Percentiles rank a stretch among this genome's conserved stretches.
These are phyloP conservation scores for Anisogramma anomala DNA, from an alignment of 2,329 filamentous ascomycete species.

Conservation along the genomic window DNA sequence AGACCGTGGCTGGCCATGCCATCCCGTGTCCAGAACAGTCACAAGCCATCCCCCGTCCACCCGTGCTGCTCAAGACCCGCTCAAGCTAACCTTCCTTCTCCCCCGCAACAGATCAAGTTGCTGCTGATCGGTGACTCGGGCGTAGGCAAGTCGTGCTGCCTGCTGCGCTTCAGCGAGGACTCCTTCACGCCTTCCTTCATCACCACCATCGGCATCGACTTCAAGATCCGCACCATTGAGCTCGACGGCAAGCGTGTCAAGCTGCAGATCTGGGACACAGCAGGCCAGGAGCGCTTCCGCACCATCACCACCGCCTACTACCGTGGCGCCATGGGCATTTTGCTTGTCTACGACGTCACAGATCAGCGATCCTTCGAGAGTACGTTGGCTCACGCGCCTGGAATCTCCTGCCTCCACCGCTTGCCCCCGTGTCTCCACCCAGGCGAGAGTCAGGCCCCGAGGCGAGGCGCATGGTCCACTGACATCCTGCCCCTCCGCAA, in stretches of 20 bases:
- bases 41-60: too few relatives aligned
- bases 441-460: background rate
- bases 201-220: conserved; percentile 98
- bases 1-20: background rate
- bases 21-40: too few relatives aligned
- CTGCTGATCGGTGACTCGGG: conserved; percentile 94
- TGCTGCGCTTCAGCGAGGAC: conserved; percentile 93
- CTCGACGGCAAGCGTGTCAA: conserved; percentile 98
- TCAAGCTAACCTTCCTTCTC: conserved; percentile 1
- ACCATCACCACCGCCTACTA: conserved; percentile 99
- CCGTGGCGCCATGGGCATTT: conserved; percentile 93
- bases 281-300: conserved; percentile 93
- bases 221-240: conserved; percentile 99
- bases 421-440: background rate
- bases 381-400: conserved; percentile 33
- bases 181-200: conserved; percentile 97
- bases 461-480: background rate
- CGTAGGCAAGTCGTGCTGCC: conserved; percentile 93
- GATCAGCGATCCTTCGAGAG: conserved; percentile 93
- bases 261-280: conserved; percentile 99
- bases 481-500: background rate
- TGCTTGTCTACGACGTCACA: conserved; percentile 96
- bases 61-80: background rate
- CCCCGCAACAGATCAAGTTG: conserved; percentile 70
- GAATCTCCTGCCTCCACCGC: conserved; percentile 1